A percentile compares a stretch with the other conserved stretches of the same genome.
Evolutionary conservation across 345 rosid genomes (phyloP).

Genomic region (Melastoma malabathricum): DNA sequence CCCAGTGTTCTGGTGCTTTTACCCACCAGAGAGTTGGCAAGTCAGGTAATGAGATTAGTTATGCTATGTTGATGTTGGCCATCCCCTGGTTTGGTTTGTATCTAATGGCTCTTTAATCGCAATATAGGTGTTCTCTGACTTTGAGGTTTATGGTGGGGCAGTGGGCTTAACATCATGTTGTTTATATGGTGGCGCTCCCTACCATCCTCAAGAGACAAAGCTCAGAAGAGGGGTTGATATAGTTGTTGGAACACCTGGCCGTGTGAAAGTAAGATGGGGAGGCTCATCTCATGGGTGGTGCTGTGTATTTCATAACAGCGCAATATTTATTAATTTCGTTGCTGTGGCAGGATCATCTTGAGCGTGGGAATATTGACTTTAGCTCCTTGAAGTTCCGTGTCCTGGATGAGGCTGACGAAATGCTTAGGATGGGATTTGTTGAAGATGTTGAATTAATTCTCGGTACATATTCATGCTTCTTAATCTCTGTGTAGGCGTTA

Average conservation of each 20-base stretch:
- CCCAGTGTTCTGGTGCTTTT: slow-evolving; percentile 87
- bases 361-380: slow-evolving; percentile 54
- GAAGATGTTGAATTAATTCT: slow-evolving; percentile 93
- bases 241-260: slow-evolving; percentile 94
- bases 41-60: slow-evolving; percentile 34
- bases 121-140: slow-evolving; percentile 59
- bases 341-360: slow-evolving; percentile 63
- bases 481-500: not conserved
- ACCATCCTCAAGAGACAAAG: slow-evolving; percentile 42
- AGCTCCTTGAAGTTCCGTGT: slow-evolving; percentile 68
- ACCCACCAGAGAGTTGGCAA: slow-evolving; percentile 93
- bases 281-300: not conserved
- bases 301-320: not conserved
- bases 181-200: slow-evolving; percentile 83
- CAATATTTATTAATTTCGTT: not conserved
- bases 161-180: slow-evolving; percentile 70
- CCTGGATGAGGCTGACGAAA: slow-evolving; percentile 98
- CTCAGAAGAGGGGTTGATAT: slow-evolving; percentile 80
- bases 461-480: slow-evolving; percentile 19
- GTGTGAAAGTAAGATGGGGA: slow-evolving; percentile 45
- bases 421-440: slow-evolving; percentile 97
- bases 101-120: not conserved
- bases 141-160: slow-evolving; percentile 70
- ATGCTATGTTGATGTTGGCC: not conserved
- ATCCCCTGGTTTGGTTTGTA: not conserved